These are phyloP conservation scores for Allium cepa DNA, from an alignment of 106 monocot species.

Conservation along the genomic window DNA sequence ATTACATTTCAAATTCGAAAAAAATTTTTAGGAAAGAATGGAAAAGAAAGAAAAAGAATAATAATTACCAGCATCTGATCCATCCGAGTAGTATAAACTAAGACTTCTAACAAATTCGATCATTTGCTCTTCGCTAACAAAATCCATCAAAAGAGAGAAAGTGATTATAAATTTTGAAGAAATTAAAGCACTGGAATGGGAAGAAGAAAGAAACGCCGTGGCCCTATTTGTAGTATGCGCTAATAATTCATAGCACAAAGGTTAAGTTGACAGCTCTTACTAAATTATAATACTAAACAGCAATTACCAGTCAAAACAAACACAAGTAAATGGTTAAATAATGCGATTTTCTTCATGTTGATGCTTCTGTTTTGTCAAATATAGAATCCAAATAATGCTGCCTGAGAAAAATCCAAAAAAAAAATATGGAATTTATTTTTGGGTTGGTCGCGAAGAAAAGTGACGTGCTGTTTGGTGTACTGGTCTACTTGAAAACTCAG, in stretches of 20 bases:
- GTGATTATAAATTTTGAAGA: not conserved
- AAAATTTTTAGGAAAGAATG: not conserved
- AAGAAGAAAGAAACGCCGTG: not conserved
- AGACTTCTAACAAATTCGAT: not conserved
- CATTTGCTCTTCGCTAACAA: conserved; percentile 2
- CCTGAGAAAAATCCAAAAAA: not conserved
- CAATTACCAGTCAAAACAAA: conserved; percentile 6
- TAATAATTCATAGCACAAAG: not conserved
- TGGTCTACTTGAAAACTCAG: not conserved
- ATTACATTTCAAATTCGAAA: too few relatives aligned
- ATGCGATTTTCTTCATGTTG: not conserved
- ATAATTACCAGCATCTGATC: not conserved
- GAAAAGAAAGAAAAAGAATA: not conserved
- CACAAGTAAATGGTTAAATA: not conserved
- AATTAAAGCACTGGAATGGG: not conserved
- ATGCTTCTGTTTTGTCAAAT: not conserved
- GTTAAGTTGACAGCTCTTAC: not conserved
- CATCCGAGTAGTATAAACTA: not conserved
- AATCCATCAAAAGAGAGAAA: not conserved
- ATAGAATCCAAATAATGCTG: too few relatives aligned
- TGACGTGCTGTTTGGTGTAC: not conserved
- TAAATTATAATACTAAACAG: not conserved
- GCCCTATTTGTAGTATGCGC: not conserved
- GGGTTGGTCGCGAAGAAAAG: not conserved
- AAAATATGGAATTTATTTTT: not conserved